Conservation (phyloP, 1,139 yeast genomes). For the Geotrichum fermentans region DNA sequence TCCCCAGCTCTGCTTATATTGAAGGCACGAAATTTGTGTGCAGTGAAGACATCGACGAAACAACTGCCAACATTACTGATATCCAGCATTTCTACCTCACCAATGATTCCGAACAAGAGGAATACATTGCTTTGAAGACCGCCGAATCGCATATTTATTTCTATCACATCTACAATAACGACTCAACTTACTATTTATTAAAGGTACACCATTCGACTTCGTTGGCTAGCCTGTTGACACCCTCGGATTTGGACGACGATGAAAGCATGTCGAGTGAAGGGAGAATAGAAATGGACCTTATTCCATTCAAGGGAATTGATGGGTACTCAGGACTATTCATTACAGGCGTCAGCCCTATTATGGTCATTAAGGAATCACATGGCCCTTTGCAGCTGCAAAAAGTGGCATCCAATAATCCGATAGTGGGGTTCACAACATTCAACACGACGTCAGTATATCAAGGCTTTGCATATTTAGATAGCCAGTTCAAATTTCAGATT, state of each 20-base stretch:
- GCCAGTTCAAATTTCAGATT: constrained; percentile 66
- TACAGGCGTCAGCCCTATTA: constrained; percentile 70
- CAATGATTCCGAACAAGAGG: constrained; percentile 15
- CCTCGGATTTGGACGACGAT: constrained; percentile 48
- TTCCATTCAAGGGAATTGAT: constrained; percentile 19
- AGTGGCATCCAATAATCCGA: constrained; percentile 55
- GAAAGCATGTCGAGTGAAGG: constrained; percentile 56
- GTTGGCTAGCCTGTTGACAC: constrained; percentile 29
- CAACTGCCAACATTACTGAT: not conserved
- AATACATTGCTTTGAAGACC: constrained; percentile 17
- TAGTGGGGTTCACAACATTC: constrained; percentile 30
- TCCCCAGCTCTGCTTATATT: constrained; percentile 8
- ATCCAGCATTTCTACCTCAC: constrained; percentile 12
- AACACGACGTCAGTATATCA: constrained; percentile 36
- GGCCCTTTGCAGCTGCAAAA: constrained; percentile 65
- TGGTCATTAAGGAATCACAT: constrained; percentile 59
- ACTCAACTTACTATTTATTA: constrained; percentile 7
- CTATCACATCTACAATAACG: constrained; percentile 7
- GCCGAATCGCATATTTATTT: constrained; percentile 9
- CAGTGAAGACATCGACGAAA: constrained; percentile 2
- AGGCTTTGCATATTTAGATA: constrained; percentile 71
- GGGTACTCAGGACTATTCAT: constrained; percentile 36
- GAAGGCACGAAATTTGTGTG: constrained; percentile 6
- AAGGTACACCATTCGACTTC: constrained; percentile 23
- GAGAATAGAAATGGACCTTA: constrained; percentile 34